phyloP scores from a whole-genome alignment of 306 rosid species.

The Dalbergia oliveri region DNA sequence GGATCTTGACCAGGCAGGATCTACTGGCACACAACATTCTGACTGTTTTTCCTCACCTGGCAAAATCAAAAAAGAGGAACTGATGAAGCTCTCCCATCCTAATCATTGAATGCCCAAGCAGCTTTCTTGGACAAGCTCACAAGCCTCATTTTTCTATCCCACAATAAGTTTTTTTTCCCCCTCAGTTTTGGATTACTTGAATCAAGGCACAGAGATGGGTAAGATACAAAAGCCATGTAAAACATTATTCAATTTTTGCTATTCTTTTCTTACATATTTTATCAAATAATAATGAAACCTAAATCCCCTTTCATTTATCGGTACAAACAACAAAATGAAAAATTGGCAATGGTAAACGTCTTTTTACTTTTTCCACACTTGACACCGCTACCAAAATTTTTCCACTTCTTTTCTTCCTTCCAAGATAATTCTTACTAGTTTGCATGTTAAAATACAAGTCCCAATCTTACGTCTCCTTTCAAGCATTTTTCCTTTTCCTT shows the following conservation, averaged over 20 bases:
- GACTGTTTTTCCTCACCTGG: constrained; percentile 73
- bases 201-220: constrained; percentile 44
- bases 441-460: too few species aligned
- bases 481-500: too few species aligned
- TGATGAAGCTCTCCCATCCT: constrained; percentile 53
- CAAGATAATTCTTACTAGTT: neutral
- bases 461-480: too few species aligned
- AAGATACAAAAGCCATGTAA: constrained; percentile 45
- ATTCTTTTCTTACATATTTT: constrained; percentile 48
- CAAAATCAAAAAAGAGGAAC: constrained; percentile 57
- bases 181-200: constrained; percentile 50
- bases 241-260: constrained; percentile 49
- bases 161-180: neutral
- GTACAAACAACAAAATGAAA: constrained; percentile 11
- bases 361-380: neutral
- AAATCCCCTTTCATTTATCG: neutral
- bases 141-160: constrained; percentile 28
- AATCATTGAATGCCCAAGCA: constrained; percentile 31
- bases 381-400: constrained; percentile 4
- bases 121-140: constrained; percentile 37
- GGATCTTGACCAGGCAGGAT: constrained; percentile 86
- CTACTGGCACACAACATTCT: constrained; percentile 72
- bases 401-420: neutral
- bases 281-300: constrained; percentile 13
- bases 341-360: neutral